These are phyloP conservation scores for Trichocladium antarcticum DNA, from an alignment of 495 filamentous ascomycete genomes.

Conservation along the genomic window DNA sequence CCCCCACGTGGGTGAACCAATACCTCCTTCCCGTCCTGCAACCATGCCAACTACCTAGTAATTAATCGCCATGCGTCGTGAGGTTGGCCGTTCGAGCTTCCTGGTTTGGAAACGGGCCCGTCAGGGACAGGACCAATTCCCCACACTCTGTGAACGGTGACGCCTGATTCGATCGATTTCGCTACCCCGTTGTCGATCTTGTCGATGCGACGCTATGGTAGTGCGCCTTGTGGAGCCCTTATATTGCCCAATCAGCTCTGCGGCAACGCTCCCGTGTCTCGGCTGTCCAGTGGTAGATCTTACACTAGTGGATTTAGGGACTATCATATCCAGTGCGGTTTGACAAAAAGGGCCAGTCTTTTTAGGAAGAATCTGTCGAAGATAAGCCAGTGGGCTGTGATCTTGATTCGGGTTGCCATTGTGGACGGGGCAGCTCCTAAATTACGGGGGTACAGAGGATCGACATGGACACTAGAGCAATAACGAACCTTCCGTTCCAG, in stretches of 20 bases:
- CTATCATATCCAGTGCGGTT: too few species aligned
- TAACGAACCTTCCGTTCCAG: conserved; percentile 1
- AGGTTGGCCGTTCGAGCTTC: background rate
- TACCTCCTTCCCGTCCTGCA: too few species aligned
- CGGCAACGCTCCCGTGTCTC: background rate
- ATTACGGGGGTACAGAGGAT: background rate
- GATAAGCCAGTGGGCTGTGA: too few species aligned
- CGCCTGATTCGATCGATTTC: background rate
- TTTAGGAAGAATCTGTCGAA: too few species aligned
- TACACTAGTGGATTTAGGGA: too few species aligned
- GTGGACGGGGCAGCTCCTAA: background rate
- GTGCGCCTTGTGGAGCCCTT: too few species aligned
- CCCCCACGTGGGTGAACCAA: too few species aligned
- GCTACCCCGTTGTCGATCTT: background rate
- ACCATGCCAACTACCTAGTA: too few species aligned
- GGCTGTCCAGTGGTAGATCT: too few species aligned
- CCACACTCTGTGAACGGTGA: background rate
- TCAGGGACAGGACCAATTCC: background rate
- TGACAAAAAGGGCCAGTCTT: too few species aligned
- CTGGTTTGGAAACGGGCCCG: background rate
- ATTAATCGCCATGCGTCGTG: too few species aligned
- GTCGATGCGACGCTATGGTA: background rate
- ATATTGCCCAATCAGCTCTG: background rate
- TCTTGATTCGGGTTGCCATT: background rate
- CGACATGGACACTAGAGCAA: background rate